Evolutionary conservation across 352 stramenopile genomes (phyloP).

Genomic region (Phytophthora sojae): DNA sequence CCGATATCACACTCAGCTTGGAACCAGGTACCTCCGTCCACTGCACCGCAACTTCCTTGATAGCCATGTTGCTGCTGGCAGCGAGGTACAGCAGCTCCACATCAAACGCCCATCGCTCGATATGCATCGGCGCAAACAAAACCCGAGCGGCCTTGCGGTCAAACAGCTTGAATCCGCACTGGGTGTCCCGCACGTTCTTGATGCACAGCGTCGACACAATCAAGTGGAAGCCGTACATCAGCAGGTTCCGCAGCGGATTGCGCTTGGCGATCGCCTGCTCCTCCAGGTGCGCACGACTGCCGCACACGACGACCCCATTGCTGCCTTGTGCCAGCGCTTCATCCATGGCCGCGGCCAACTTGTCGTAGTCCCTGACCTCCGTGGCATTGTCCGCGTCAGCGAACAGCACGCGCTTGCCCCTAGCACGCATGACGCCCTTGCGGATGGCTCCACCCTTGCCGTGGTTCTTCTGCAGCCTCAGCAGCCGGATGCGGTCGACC

Average conservation of each 20-base stretch:
- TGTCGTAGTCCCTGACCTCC: slow-evolving; percentile 90
- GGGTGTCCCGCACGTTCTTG: slow-evolving; percentile 91
- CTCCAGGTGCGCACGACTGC: slow-evolving; percentile 91
- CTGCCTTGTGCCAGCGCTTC: slow-evolving; percentile 29
- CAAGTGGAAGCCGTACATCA: slow-evolving; percentile 95
- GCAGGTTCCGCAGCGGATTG: slow-evolving; percentile 87
- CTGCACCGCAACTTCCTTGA: slow-evolving; percentile 92
- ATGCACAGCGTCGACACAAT: slow-evolving; percentile 91
- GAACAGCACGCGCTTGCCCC: slow-evolving; percentile 89
- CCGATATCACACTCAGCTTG: slow-evolving; percentile 90
- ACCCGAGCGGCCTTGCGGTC: slow-evolving; percentile 81
- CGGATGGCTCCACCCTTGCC: slow-evolving; percentile 93
- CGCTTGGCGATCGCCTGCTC: slow-evolving; percentile 86
- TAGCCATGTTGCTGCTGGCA: slow-evolving; percentile 53
- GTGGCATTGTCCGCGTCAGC: slow-evolving; percentile 94
- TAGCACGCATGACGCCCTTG: slow-evolving; percentile 88
- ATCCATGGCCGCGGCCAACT: slow-evolving; percentile 68
- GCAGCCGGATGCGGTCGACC: slow-evolving; percentile 71
- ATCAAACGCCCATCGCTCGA: slow-evolving; percentile 95
- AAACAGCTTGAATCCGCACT: slow-evolving; percentile 97
- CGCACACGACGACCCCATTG: slow-evolving; percentile 84
- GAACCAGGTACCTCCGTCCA: slow-evolving; percentile 93
- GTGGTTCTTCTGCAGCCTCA: slow-evolving; percentile 87
- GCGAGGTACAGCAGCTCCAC: slow-evolving; percentile 94
- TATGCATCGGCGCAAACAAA: slow-evolving; percentile 93